Conservation (phyloP, 148 eudicot genomes). For the Vaccinium corymbosum region DNA sequence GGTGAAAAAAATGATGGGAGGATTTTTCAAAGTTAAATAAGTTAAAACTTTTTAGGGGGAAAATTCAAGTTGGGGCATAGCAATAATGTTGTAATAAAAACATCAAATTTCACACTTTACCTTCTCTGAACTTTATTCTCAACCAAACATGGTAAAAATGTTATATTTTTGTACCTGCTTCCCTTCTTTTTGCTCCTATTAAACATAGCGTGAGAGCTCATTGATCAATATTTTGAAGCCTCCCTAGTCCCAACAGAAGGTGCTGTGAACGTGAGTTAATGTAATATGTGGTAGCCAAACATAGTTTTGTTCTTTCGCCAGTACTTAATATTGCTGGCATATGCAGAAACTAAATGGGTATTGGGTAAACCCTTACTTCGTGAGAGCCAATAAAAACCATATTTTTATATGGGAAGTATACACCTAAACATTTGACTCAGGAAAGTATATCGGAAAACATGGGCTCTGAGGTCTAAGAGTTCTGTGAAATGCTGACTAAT, state of each 20-base stretch:
- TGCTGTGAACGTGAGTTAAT: background rate
- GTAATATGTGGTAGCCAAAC: background rate
- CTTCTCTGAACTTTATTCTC: too few relatives aligned
- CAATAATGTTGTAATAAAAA: too few relatives aligned
- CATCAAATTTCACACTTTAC: too few relatives aligned
- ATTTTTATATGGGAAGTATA: background rate
- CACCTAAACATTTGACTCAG: background rate
- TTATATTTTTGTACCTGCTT: background rate
- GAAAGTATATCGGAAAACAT: background rate
- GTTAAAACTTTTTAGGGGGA: too few relatives aligned
- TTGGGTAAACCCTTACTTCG: background rate
- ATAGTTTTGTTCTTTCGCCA: background rate
- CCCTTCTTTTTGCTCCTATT: background rate
- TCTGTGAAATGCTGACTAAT: background rate
- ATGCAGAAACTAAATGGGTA: background rate
- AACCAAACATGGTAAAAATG: background rate
- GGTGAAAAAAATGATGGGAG: background rate
- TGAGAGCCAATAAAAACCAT: too few relatives aligned
- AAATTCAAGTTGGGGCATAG: too few relatives aligned
- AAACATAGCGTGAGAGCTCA: background rate
- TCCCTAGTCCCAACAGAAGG: background rate
- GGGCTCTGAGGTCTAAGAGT: background rate
- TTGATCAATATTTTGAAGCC: background rate
- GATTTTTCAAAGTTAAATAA: background rate
- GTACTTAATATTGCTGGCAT: background rate